A percentile compares a stretch with the other conserved stretches of the same genome.
phyloP scores from a whole-genome alignment of 2,329 filamentous ascomycete genomes.

The Fusarium odoratissimum region DNA sequence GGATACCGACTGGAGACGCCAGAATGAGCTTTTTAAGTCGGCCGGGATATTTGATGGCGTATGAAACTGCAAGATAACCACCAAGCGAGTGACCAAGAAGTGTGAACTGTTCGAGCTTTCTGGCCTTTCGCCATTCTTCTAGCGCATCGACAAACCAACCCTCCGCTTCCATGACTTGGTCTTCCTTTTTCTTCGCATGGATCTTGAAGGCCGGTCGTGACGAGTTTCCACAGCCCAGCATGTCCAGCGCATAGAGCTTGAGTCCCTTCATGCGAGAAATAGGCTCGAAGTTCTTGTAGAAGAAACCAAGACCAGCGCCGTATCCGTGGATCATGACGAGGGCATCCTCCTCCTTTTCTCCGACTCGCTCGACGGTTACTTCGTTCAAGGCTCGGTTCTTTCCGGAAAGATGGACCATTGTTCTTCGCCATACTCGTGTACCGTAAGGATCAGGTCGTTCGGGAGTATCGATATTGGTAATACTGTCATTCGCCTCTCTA shows the following conservation, averaged over 20 bases:
- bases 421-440: slow-evolving; percentile 85
- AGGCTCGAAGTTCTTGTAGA: slow-evolving; percentile 97
- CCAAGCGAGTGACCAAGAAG: slow-evolving; percentile 93
- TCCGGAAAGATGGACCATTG: slow-evolving; percentile 84
- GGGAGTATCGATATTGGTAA: slow-evolving; percentile 57
- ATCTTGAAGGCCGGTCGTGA: slow-evolving; percentile 86
- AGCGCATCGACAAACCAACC: slow-evolving; percentile 96
- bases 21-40: slow-evolving; percentile 95
- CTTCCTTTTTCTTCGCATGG: slow-evolving; percentile 81
- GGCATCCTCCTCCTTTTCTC: slow-evolving; percentile 83
- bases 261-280: slow-evolving; percentile 82
- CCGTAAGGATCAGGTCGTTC: slow-evolving; percentile 81
- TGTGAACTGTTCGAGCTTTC: slow-evolving; percentile 92
- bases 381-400: slow-evolving; percentile 92
- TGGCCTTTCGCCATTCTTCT: slow-evolving; percentile 92
- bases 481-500: slow-evolving; percentile 77
- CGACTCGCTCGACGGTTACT: slow-evolving; percentile 86
- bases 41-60: slow-evolving; percentile 95
- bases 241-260: slow-evolving; percentile 92
- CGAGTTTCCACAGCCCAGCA: slow-evolving; percentile 94
- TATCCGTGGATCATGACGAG: slow-evolving; percentile 98
- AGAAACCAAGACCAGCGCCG: slow-evolving; percentile 94
- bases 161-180: slow-evolving; percentile 89
- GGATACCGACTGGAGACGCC: slow-evolving; percentile 92
- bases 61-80: slow-evolving; percentile 94